These are phyloP conservation scores for Ganoderma sinense DNA, from an alignment of 1,284 basidiomycete species.

Conservation along the genomic window DNA sequence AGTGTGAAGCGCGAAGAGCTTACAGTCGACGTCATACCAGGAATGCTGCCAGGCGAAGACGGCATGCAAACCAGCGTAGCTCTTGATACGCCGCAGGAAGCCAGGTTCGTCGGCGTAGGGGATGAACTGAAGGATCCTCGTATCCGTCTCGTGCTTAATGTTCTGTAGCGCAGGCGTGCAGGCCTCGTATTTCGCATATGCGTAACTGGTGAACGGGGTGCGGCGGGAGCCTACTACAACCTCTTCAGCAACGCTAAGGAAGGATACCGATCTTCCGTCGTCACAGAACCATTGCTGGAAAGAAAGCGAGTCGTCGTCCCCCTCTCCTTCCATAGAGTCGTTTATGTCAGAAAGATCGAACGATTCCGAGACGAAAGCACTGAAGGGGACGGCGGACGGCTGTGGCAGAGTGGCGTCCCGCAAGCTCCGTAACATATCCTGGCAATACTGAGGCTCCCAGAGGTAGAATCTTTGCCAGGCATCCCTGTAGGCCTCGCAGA, in stretches of 20 bases:
- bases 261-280: neutral
- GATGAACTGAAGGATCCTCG: constrained; percentile 35
- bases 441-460: constrained; percentile 39
- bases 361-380: neutral
- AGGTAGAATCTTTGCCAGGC: constrained; percentile 47
- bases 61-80: constrained; percentile 22
- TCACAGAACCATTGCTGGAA: constrained; percentile 16
- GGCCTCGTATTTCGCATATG: constrained; percentile 41
- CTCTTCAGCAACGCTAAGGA: neutral
- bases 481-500: constrained; percentile 18
- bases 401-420: neutral
- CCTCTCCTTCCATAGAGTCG: constrained; percentile 14
- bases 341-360: neutral
- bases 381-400: neutral
- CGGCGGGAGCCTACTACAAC: neutral
- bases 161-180: constrained; percentile 43
- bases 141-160: constrained; percentile 23
- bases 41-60: constrained; percentile 45
- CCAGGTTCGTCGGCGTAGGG: constrained; percentile 45
- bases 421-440: constrained; percentile 18
- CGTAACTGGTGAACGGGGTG: neutral
- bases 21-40: constrained; percentile 51
- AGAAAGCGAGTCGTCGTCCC: constrained; percentile 1
- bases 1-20: constrained; percentile 23
- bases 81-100: constrained; percentile 34